Conservation (phyloP, 257 asterid species). For the Agastache rugosa region DNA sequence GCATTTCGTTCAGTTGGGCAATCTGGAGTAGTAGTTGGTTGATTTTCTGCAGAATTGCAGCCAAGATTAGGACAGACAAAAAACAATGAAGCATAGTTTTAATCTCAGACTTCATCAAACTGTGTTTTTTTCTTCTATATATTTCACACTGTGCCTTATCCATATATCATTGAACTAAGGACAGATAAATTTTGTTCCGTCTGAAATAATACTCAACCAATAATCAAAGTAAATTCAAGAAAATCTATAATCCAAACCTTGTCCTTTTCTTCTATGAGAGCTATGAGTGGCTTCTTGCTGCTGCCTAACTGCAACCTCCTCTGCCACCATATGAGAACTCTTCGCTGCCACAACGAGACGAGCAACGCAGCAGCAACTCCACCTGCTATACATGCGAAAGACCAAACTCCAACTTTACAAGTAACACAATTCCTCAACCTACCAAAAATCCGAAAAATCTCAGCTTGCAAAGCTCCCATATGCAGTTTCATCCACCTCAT, state of each 20-base stretch:
- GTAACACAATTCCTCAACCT: conserved; percentile 34
- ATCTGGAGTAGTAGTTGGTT: conserved; percentile 59
- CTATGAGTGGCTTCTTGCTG: conserved; percentile 46
- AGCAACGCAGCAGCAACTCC: conserved; percentile 51
- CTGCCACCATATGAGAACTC: conserved; percentile 49
- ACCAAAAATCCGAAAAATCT: conserved; percentile 35
- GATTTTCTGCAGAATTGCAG: conserved; percentile 59
- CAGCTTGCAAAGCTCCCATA: conserved; percentile 36
- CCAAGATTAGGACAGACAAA: neutral
- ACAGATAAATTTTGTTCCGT: neutral
- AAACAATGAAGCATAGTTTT: too few species aligned
- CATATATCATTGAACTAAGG: neutral
- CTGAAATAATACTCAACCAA: neutral
- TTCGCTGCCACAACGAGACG: conserved; percentile 42
- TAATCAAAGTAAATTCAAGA: conserved; percentile 5
- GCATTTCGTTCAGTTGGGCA: conserved; percentile 58
- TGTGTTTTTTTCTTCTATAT: neutral
- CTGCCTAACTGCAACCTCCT: conserved; percentile 42
- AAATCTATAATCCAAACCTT: conserved; percentile 46
- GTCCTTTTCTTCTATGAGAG: conserved; percentile 55
- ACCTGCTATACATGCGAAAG: conserved; percentile 43
- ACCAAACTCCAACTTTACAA: conserved; percentile 42
- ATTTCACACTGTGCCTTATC: neutral
- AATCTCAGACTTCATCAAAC: neutral
- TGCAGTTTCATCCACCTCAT: conserved; percentile 38